Evolutionary conservation across 129 eudicot genomes (phyloP), one percentile per base, ranked within the genome.

Genomic region (Centrapalus pauciflorus): DNA sequence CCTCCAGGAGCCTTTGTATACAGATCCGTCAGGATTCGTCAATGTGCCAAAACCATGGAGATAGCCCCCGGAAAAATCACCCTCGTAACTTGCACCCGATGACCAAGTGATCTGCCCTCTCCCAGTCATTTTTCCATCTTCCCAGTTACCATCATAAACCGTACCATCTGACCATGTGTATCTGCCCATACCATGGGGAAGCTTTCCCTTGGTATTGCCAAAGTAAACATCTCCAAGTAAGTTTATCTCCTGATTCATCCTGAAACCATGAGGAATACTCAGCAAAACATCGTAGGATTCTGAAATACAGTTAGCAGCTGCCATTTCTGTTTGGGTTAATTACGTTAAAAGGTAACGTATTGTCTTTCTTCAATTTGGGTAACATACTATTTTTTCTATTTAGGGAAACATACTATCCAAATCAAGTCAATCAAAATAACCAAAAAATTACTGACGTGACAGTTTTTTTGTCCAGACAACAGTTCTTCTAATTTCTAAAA

Each of bases 91-190:
- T 28, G 82, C 41, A 45, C 91, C 88, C 16, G 95, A 84, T 33
- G 93, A 74, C 97, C 97, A 94, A 14, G 71, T 27, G 66, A 89
- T 79, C 65, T 60, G 71, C 49, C 99, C 99, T 76, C 83, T 84
- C n/a, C 99, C 99, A 2, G 85, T 77, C 97, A 94, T 84, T 59
- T 89, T 94, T 25, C 99, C 99, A 37, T 80, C 88, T 76, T 86
- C 99, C 99, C 99, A 94, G 32, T 89, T 80, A 72, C 99, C 99
- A 33, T 84, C 85, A 56, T 89, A 94, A 58, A 84, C 76, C 25
- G 95, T 84, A 66, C 97, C 97, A 75, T 94, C 81, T 37, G 90
- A 69, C 99, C 99, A 89, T 24, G 79, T 87, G 75, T 94, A 89
- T 60, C 62, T 94, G 38, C 99, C 97, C 57, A 50, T 84, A 27